Percentiles rank a stretch among this genome's conserved stretches.
These are phyloP conservation scores for Podospora pseudoanserina DNA, from an alignment of 495 filamentous ascomycete genomes.

Conservation along the genomic window DNA sequence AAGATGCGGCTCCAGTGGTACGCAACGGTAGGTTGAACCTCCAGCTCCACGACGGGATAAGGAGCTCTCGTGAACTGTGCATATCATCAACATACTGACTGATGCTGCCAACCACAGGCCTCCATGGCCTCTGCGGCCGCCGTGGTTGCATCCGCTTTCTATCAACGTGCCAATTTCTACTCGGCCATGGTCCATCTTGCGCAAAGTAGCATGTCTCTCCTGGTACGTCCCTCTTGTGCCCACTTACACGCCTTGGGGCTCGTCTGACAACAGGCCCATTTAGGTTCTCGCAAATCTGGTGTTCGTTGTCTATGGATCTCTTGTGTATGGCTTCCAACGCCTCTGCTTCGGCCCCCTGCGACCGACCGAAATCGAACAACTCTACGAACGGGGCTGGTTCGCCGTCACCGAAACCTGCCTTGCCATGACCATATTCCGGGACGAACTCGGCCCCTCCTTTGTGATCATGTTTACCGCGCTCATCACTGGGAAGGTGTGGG, in stretches of 20 bases:
- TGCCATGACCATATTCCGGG: conserved; percentile 98
- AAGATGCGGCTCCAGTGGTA: conserved; percentile 57
- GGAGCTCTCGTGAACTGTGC: neutral
- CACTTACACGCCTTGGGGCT: neutral
- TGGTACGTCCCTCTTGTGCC: conserved; percentile 54
- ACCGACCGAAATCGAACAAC: conserved; percentile 89
- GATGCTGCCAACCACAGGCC: conserved; percentile 15
- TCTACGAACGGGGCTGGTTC: conserved; percentile 97
- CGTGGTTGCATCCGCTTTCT: conserved; percentile 75
- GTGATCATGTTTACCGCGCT: conserved; percentile 91
- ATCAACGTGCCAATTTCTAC: conserved; percentile 95
- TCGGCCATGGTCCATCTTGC: conserved; percentile 92
- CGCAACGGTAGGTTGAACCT: conserved; percentile 47
- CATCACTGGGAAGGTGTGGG: conserved; percentile 94
- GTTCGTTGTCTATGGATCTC: conserved; percentile 67
- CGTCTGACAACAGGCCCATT: conserved; percentile 9
- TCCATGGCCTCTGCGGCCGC: conserved; percentile 28
- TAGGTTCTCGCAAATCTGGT: conserved; percentile 87
- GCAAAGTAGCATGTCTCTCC: conserved; percentile 90
- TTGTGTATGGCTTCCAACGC: conserved; percentile 83
- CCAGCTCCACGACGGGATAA: neutral
- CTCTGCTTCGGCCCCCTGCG: conserved; percentile 89
- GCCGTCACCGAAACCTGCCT: conserved; percentile 94
- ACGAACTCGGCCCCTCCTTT: conserved; percentile 90
- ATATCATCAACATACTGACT: conserved; percentile 15